Base-by-base conservation (phyloP, 2,329 filamentous ascomycete species). In the Fusarium duplospermum region DNA sequence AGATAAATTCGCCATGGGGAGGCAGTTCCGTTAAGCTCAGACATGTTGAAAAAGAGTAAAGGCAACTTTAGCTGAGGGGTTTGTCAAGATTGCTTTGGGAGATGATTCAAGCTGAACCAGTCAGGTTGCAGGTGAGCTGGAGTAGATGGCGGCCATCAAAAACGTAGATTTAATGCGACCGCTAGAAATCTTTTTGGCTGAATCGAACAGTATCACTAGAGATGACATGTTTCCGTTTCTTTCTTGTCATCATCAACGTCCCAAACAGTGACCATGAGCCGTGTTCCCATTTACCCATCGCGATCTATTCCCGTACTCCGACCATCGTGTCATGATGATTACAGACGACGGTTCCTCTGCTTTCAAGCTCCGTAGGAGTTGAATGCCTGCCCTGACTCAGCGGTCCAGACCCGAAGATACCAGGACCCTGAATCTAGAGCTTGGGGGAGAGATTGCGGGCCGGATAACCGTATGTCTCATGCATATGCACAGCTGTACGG, bases 251-350 rank as follows among this genome's bases (percentile, higher is more conserved):
- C n/a, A n/a, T n/a, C n/a, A n/a, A n/a, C n/a, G n/a, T n/a, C n/a
- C n/a, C n/a, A n/a, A n/a, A n/a, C n/a, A n/a, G n/a, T n/a, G n/a
- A n/a, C n/a, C n/a, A n/a, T n/a, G n/a, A n/a, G n/a, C n/a, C n/a
- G n/a, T n/a, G n/a, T n/a, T n/a, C n/a, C n/a, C n/a, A n/a, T n/a
- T 69, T 65, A 69, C 47, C 66, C 66, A 58, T 62, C 22, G 56
- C 61, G 20, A 60, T 64, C 45, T 36, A 61, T 69, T 57, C 66
- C 62, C 50, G 20, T 47, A 62, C 62, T 35, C 61, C 66, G 61
- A n/a, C 10, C 20, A 45, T 38, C 29, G 9, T 52, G 10, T 4
- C 9, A 29, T n/a, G 18, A 22, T 52, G 27, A 52, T 29, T n/a
- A n/a, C 24, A 29, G 47, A n/a, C 18, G 18, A 52, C 27, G 16